phyloP scores from a whole-genome alignment of 495 filamentous ascomycete genomes.

The Aspergillus funiculosus region DNA sequence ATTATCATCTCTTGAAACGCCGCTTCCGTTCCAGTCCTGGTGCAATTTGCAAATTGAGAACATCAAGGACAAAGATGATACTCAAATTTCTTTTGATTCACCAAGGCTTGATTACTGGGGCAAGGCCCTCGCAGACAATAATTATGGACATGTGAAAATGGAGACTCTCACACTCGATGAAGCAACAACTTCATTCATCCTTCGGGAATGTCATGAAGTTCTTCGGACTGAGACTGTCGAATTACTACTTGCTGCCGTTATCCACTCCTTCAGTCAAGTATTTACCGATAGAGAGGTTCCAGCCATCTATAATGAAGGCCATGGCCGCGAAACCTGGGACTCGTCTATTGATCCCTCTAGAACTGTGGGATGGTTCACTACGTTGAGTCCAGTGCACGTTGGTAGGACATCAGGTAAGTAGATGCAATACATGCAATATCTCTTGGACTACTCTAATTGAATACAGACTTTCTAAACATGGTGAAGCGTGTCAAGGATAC shows the following conservation, averaged over 20 bases:
- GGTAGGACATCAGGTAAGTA: conserved; percentile 28
- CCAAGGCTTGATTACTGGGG: conserved; percentile 48
- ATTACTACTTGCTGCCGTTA: conserved; percentile 45
- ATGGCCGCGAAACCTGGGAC: conserved; percentile 52
- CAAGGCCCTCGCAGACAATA: conserved; percentile 41
- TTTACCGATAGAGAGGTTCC: conserved; percentile 52
- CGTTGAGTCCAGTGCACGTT: conserved; percentile 44
- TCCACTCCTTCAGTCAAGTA: conserved; percentile 43
- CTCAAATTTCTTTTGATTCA: conserved; percentile 31
- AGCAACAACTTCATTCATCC: conserved; percentile 39
- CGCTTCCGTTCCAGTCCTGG: conserved; percentile 63
- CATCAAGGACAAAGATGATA: conserved; percentile 17
- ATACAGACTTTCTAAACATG: conserved; percentile 27
- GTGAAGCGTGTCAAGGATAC: conserved; percentile 46
- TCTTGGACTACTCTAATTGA: neutral
- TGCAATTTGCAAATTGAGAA: conserved; percentile 43
- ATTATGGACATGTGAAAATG: conserved; percentile 44
- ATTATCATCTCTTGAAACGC: conserved; percentile 32
- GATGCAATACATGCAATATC: neutral
- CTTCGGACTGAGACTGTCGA: conserved; percentile 51
- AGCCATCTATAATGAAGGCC: conserved; percentile 51
- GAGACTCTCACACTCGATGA: conserved; percentile 41
- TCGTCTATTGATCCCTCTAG: conserved; percentile 45
- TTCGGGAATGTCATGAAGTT: conserved; percentile 37
- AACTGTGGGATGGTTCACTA: conserved; percentile 60